Percentiles rank a stretch among this genome's conserved stretches.
These are phyloP conservation scores for Venturia pyrina DNA, from an alignment of 2,329 filamentous ascomycete species.

Conservation along the genomic window DNA sequence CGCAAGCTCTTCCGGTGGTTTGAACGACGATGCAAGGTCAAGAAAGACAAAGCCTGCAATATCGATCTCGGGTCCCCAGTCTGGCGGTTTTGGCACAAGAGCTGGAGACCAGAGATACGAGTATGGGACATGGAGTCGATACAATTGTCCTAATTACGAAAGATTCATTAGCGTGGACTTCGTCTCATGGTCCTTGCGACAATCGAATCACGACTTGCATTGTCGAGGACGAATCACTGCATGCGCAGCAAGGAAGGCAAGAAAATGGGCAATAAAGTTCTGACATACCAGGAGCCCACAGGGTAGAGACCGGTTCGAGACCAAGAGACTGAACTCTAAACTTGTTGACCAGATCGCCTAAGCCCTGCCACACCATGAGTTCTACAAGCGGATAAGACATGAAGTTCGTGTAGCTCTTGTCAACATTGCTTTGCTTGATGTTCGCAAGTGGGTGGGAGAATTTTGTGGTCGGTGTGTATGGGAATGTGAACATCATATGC, in stretches of 20 bases:
- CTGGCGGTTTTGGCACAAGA: slow-evolving; percentile 35
- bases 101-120: slow-evolving; percentile 51
- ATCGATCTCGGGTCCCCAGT: slow-evolving; percentile 29
- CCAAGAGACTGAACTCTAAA: slow-evolving; percentile 68
- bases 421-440: slow-evolving; percentile 65
- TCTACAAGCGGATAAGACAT: slow-evolving; percentile 77
- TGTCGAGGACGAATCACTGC: too few relatives aligned
- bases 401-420: slow-evolving; percentile 69
- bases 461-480: slow-evolving; percentile 74
- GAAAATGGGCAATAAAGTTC: slow-evolving; percentile 42
- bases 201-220: too few relatives aligned
- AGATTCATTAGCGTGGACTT: slow-evolving; percentile 51
- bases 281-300: slow-evolving; percentile 57
- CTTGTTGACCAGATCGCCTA: slow-evolving; percentile 83
- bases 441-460: slow-evolving; percentile 84
- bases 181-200: slow-evolving; percentile 47
- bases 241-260: slow-evolving; percentile 44
- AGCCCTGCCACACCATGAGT: slow-evolving; percentile 86
- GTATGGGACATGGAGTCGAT: slow-evolving; percentile 64
- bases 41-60: slow-evolving; percentile 27
- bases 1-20: slow-evolving; percentile 23
- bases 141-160: neutral
- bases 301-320: slow-evolving; percentile 65
- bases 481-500: slow-evolving; percentile 92
- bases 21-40: slow-evolving; percentile 25